These are phyloP conservation scores for Epichloe festucae DNA, from an alignment of 2,329 filamentous ascomycete species.

Conservation along the genomic window DNA sequence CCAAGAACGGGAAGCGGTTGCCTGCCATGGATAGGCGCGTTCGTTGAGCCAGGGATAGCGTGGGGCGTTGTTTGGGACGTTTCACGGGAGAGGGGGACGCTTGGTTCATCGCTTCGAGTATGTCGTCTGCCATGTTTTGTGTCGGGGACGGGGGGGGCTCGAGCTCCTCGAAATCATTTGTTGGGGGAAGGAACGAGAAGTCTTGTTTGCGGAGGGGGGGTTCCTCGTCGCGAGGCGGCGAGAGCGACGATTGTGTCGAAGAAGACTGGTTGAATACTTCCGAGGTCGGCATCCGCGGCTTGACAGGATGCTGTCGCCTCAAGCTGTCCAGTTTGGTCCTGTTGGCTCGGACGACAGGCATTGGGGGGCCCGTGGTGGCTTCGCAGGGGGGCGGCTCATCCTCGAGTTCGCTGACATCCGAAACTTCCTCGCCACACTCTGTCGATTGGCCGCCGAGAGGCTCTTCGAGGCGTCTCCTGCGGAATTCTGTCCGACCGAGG, in stretches of 20 bases:
- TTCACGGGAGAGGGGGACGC: slow-evolving; percentile 46
- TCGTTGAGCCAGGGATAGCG: slow-evolving; percentile 58
- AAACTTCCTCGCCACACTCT: slow-evolving; percentile 18
- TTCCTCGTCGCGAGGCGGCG: slow-evolving; percentile 1
- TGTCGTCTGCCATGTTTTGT: slow-evolving; percentile 41
- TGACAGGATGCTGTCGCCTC: slow-evolving; percentile 12
- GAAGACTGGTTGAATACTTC: slow-evolving; percentile 8
- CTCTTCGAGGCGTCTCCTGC: background rate
- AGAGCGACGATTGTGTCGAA: background rate
- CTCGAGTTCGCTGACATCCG: slow-evolving; percentile 41
- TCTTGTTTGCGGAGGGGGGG: background rate
- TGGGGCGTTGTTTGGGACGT: slow-evolving; percentile 33
- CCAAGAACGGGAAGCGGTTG: slow-evolving; percentile 28
- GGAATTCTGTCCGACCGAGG: background rate
- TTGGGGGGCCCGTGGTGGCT: slow-evolving; percentile 5
- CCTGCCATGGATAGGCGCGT: slow-evolving; percentile 70
- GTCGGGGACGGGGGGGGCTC: slow-evolving; percentile 24
- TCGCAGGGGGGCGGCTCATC: slow-evolving; percentile 22
- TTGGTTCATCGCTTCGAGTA: slow-evolving; percentile 40
- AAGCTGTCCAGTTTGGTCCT: slow-evolving; percentile 11
- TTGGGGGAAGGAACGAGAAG: background rate
- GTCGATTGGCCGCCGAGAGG: slow-evolving; percentile 6
- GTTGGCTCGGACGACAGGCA: slow-evolving; percentile 14
- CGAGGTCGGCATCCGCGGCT: slow-evolving; percentile 16
- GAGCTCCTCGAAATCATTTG: slow-evolving; percentile 1